Evolutionary conservation across 139 green algal species (phyloP).

Genomic region (Chlamydomonas incerta): DNA sequence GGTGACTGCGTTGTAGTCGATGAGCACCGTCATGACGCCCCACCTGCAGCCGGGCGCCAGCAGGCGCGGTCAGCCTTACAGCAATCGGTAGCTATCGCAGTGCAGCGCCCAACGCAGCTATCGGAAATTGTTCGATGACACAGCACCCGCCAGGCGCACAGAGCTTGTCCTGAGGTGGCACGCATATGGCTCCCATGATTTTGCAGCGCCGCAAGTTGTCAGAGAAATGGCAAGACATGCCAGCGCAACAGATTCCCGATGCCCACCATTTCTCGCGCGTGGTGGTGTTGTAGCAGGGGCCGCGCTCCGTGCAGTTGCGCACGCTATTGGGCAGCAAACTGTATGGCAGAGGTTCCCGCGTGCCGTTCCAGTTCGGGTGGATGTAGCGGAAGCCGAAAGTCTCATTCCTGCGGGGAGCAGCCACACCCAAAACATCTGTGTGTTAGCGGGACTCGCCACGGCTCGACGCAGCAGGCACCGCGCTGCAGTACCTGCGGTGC

Average conservation of each 20-base stretch:
- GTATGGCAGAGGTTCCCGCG: not conserved
- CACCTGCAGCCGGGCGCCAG: not conserved
- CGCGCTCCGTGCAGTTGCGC: not conserved
- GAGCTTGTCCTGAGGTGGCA: too few relatives aligned
- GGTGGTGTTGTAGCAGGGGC: conserved; percentile 41
- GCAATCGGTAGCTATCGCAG: too few relatives aligned
- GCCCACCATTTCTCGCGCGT: conserved; percentile 46
- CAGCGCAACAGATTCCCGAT: too few relatives aligned
- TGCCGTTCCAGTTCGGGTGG: too few relatives aligned
- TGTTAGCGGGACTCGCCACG: not conserved
- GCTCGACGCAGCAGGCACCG: conserved; percentile 27
- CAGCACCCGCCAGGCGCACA: too few relatives aligned
- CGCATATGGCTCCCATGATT: too few relatives aligned
- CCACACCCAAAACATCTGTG: not conserved
- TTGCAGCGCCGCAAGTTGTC: too few relatives aligned
- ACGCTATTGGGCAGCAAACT: conserved; percentile 2
- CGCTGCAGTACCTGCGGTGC: too few relatives aligned
- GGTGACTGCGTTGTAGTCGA: conserved; percentile 32
- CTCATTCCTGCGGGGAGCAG: not conserved
- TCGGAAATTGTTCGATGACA: too few relatives aligned
- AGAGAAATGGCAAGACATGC: too few relatives aligned
- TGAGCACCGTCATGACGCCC: conserved; percentile 22
- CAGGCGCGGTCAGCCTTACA: too few relatives aligned
- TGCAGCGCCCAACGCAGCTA: too few relatives aligned
- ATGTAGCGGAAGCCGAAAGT: conserved; percentile 40